Conservation (phyloP, 768 basidiomycete genomes). For the Lactifluus pinguis region DNA sequence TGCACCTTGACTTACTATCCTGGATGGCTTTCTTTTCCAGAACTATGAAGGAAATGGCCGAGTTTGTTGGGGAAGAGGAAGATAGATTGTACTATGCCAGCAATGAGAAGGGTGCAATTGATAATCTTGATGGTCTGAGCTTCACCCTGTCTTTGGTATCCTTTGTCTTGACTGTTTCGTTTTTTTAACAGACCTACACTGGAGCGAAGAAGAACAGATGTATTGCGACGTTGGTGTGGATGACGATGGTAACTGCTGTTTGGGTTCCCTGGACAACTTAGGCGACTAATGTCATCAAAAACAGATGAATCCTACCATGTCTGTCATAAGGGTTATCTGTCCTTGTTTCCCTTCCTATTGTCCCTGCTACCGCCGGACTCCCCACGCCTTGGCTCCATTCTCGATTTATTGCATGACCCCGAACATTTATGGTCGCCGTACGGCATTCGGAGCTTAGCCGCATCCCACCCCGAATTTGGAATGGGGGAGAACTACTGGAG, state of each 20-base stretch:
- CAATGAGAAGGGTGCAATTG: slow-evolving; percentile 71
- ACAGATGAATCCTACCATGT: slow-evolving; percentile 87
- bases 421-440: slow-evolving; percentile 86
- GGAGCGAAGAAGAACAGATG: slow-evolving; percentile 84
- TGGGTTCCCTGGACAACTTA: slow-evolving; percentile 2
- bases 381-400: slow-evolving; percentile 68
- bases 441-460: slow-evolving; percentile 82
- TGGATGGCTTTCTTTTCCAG: slow-evolving; percentile 97
- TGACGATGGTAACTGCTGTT: slow-evolving; percentile 54
- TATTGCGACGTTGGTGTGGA: slow-evolving; percentile 87
- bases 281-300: background rate
- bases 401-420: slow-evolving; percentile 73
- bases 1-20: slow-evolving; percentile 87
- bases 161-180: background rate
- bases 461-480: slow-evolving; percentile 85
- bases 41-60: slow-evolving; percentile 88
- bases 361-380: slow-evolving; percentile 70
- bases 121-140: slow-evolving; percentile 72
- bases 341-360: slow-evolving; percentile 87
- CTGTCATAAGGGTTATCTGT: slow-evolving; percentile 89
- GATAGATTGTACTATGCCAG: slow-evolving; percentile 69
- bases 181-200: slow-evolving; percentile 77
- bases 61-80: slow-evolving; percentile 78
- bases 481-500: slow-evolving; percentile 96
- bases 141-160: background rate